Evolutionary conservation across 148 eudicot genomes (phyloP).

Genomic region (Diospyros kaki): DNA sequence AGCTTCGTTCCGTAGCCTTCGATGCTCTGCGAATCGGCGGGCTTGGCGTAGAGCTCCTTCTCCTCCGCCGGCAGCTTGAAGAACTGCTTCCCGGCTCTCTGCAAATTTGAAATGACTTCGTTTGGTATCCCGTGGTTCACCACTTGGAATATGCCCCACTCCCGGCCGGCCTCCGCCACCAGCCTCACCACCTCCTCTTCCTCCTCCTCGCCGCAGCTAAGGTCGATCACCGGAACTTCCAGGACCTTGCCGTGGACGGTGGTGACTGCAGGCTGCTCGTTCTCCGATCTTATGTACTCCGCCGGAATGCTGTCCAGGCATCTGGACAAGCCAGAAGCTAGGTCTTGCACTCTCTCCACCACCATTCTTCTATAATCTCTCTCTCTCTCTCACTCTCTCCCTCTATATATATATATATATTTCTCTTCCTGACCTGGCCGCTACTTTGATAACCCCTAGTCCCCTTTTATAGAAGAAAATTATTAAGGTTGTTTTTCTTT

Average conservation of each 20-base stretch:
- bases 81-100: conserved; percentile 54
- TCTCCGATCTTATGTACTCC: conserved; percentile 49
- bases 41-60: conserved; percentile 35
- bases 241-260: conserved; percentile 30
- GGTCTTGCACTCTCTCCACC: conserved; percentile 57
- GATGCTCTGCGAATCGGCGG: conserved; percentile 17
- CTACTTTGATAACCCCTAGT: no score
- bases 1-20: conserved; percentile 48
- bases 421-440: no score
- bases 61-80: conserved; percentile 57
- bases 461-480: no score
- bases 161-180: conserved; percentile 39
- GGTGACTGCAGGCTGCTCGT: conserved; percentile 55
- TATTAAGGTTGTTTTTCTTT: no score
- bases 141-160: conserved; percentile 64
- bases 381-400: conserved; percentile 3
- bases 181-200: conserved; percentile 23
- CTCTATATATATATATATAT: not conserved
- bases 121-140: conserved; percentile 58
- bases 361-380: conserved; percentile 24
- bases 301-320: conserved; percentile 38
- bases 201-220: conserved; percentile 11
- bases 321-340: conserved; percentile 32
- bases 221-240: conserved; percentile 56
- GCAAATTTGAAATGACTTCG: conserved; percentile 40